Evolutionary conservation across 108 stramenopile species (phyloP).

Genomic region (Aurantiochytrium sp.): DNA sequence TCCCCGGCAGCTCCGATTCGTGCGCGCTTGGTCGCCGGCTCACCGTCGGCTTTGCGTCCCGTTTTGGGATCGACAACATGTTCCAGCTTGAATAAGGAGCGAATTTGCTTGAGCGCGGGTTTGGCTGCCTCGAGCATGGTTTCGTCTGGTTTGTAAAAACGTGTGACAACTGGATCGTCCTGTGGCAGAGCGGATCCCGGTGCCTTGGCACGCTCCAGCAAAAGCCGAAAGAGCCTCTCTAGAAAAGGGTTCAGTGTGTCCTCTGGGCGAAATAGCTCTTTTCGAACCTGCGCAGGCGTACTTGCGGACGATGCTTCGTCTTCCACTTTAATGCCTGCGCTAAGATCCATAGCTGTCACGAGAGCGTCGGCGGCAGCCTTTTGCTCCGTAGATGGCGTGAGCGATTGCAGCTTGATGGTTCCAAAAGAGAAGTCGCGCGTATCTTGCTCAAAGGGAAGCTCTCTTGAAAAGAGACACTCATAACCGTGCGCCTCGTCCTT

Average conservation of each 20-base stretch:
- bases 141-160: neutral
- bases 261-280: neutral
- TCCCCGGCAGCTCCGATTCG: too few species aligned
- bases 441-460: constrained; percentile 8
- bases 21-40: too few species aligned
- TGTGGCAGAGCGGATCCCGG: neutral
- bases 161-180: neutral
- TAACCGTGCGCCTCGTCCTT: neutral
- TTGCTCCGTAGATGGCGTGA: neutral
- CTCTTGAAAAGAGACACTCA: neutral
- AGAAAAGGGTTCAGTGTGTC: neutral
- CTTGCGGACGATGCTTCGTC: neutral
- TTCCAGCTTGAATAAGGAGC: neutral
- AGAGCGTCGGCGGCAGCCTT: neutral
- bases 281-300: too few species aligned
- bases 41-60: neutral
- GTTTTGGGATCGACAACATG: neutral
- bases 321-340: neutral
- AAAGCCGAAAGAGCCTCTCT: neutral
- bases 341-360: neutral
- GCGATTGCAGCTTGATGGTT: neutral
- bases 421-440: neutral
- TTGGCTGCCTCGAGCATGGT: neutral
- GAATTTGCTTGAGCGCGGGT: neutral
- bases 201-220: neutral